phyloP scores from a whole-genome alignment of 169 alveolate species.

The Eimeria praecox region DNA sequence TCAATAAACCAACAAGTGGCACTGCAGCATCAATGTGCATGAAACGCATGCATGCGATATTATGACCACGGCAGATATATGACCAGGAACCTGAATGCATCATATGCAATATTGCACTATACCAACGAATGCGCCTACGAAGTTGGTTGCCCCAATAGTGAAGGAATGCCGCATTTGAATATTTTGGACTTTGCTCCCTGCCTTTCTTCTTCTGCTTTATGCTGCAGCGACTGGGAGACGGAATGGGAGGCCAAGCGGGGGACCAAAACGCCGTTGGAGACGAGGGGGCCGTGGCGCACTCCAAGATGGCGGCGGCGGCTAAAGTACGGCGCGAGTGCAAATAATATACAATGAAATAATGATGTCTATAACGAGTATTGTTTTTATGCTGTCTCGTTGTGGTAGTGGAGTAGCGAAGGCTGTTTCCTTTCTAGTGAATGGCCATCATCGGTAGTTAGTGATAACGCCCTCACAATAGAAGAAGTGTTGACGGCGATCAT shows the following conservation, averaged over 20 bases:
- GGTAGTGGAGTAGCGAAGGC: too few species aligned
- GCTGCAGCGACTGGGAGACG: conserved; percentile 52
- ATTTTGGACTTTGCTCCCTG: too few species aligned
- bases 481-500: background rate
- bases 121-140: background rate
- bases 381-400: background rate
- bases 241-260: conserved; percentile 36
- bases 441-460: background rate
- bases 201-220: background rate
- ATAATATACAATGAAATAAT: too few species aligned
- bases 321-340: background rate
- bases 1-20: background rate
- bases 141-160: background rate
- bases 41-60: background rate
- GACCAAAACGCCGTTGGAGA: background rate
- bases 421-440: background rate
- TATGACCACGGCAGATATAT: background rate
- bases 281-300: background rate
- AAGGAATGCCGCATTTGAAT: too few species aligned
- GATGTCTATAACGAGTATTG: too few species aligned
- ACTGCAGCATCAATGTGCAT: background rate
- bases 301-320: background rate
- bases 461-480: background rate
- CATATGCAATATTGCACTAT: too few species aligned
- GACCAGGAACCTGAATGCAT: too few species aligned